Evolutionary conservation across 768 basidiomycete genomes (phyloP), one percentile per base, ranked within the genome.

Genomic region (Lanmaoa rubissima): DNA sequence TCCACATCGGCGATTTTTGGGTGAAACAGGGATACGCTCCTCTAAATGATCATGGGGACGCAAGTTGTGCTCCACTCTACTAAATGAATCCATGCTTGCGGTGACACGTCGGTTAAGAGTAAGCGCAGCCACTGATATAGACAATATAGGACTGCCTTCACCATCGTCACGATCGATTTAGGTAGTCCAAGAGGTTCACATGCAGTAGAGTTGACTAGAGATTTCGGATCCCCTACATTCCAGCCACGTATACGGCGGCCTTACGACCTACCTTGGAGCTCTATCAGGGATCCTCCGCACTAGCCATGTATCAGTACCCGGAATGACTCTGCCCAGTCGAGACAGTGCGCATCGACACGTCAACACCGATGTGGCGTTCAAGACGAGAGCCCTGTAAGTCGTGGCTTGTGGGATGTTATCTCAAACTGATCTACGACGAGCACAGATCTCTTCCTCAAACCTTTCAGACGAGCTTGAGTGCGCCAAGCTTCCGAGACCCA

Each of bases 1-100:
- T 42, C 52, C 59, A 65, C 41, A 52, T n/a, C 17, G n/a, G 35
- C 17, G 41, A 47, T 13, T 43, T 48, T 32, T 32, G 10, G 34
- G 26, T 31, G 16, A 32, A 50, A 31, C 24, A 32, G 48, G 42
- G 43, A 19, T 31, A 31, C 31, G 31, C 43, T 31, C 24, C 44
- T 38, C 31, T 0, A 39, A 26, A 36, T 12, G 41, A 0, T 28
- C 41, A n/a, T 7, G 39, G 43, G 35, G n/a, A 16, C 44, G 32
- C 16, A 40, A 34, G 12, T 32, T 1, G 14, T n/a, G 16, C 49
- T 39, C 52, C 48, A 53, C 43, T 26, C 35, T 34, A 46, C 36
- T 47, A 10, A n/a, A 24, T 24, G 21, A 24, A 24, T 24, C 21
- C 21, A 24, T 24, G 21, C 21, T 24, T 24, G 21, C 17, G 6